Base-by-base conservation (phyloP, 192 early-diverging fungal genomes). In the Pilaira anomala region DNA sequence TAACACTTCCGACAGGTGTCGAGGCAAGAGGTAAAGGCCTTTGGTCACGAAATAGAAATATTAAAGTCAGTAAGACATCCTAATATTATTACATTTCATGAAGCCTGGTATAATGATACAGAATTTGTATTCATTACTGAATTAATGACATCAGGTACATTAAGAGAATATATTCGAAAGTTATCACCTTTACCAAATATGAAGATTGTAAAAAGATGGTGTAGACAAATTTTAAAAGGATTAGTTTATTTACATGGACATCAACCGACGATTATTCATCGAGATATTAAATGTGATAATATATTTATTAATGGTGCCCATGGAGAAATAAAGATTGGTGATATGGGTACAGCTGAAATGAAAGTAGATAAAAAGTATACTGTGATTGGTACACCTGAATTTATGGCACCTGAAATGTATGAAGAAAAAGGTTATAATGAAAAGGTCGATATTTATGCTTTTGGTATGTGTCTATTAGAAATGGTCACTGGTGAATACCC, bases 391-490 rank as follows among this genome's bases (percentile, higher is more conserved):
- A 90, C 88, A 1, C 88, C 88, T 2, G 88, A 88, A 69, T 90
- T 91, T 63, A 90, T 91, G 88, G 88, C 88, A 19, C 88, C 90
- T 14, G 90, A 91, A 74, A 88, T 91, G 87, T 92, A 92, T 67
- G 90, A 92, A 49, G 90, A 92, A 71, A 80, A 82, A 50, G 87
- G 88, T 7, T 92, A 92, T 66, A 90, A 73, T 73, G 90, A 92
- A 76, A 91, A 90, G 53, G 88, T 91, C 7, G 90, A 92, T 57
- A 89, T 92, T 40, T 92, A 92, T 72, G 90, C 90, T 7, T 92
- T 92, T 69, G 90, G 90, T 19, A 90, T 92, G 87, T 87, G 89
- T 41, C 64, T 92, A 14, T 64, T 92, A 26, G 90, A 92, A 70
- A 91, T 92, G 89, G 90, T 88, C 16, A 92, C 90, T 13, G 87